Conservation (phyloP, 2,329 filamentous ascomycete species). For the Chrysoporthe deuterocubensis region DNA sequence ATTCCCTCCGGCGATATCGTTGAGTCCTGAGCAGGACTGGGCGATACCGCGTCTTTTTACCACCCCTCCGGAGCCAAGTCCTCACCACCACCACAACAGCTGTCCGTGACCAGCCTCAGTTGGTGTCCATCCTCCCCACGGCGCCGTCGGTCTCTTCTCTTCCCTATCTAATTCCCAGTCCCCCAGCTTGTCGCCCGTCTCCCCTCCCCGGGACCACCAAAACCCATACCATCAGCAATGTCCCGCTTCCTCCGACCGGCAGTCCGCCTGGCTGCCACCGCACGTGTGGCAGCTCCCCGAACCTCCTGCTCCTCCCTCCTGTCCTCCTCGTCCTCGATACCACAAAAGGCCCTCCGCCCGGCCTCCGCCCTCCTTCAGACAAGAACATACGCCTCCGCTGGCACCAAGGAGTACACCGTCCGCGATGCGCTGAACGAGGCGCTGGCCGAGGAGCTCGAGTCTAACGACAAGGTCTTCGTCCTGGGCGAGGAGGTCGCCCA, state of each 20-base stretch:
- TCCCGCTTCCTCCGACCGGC: slow-evolving; percentile 52
- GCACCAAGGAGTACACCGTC: slow-evolving; percentile 91
- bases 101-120: slow-evolving; percentile 3
- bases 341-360: slow-evolving; percentile 22
- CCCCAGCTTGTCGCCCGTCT: slow-evolving; percentile 21
- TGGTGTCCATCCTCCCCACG: not conserved
- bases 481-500: slow-evolving; percentile 98
- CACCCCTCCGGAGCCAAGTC: not conserved
- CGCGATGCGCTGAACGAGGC: slow-evolving; percentile 98
- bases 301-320: slow-evolving; percentile 33
- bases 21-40: not conserved
- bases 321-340: slow-evolving; percentile 32
- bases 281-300: slow-evolving; percentile 32
- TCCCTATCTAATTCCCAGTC: slow-evolving; percentile 9
- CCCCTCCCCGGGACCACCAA: not conserved
- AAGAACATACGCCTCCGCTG: slow-evolving; percentile 61
- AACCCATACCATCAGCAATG: slow-evolving; percentile 37
- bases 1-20: slow-evolving; percentile 24
- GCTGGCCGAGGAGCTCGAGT: slow-evolving; percentile 94
- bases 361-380: slow-evolving; percentile 48
- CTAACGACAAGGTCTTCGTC: slow-evolving; percentile 92
- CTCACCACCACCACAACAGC: slow-evolving; percentile 1
- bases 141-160: not conserved
- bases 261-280: slow-evolving; percentile 46
- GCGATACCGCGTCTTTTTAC: slow-evolving; percentile 14